A percentile compares a stretch with the other conserved stretches of the same genome.
phyloP scores from a whole-genome alignment of 345 rosid genomes.

The Lepidium africanum region DNA sequence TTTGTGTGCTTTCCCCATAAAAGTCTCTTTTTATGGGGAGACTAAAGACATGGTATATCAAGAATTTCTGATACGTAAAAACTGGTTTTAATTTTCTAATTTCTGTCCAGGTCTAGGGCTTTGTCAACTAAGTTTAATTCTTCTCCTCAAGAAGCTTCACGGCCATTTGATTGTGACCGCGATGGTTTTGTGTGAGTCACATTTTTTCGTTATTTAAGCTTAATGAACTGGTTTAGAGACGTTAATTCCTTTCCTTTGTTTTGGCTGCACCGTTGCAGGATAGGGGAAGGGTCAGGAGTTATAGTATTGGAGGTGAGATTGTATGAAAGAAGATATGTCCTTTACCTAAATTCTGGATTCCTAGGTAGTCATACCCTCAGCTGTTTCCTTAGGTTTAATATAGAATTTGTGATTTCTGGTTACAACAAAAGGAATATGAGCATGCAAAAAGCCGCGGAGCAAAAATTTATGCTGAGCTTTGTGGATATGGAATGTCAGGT shows the following conservation, averaged over 20 bases:
- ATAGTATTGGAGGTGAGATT: conserved; percentile 82
- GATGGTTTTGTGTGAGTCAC: conserved; percentile 96
- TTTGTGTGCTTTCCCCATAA: not conserved
- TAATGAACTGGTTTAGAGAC: not conserved
- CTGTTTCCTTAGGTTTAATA: not conserved
- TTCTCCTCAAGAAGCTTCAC: conserved; percentile 77
- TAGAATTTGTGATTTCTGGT: not conserved
- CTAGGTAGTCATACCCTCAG: not conserved
- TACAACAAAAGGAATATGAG: conserved; percentile 63
- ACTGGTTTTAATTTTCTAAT: too few relatives aligned
- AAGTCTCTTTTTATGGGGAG: not conserved
- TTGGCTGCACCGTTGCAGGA: conserved; percentile 39
- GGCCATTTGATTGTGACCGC: conserved; percentile 85
- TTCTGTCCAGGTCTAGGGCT: conserved; percentile 66
- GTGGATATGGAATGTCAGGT: conserved; percentile 99
- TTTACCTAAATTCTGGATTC: not conserved
- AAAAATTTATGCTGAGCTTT: conserved; percentile 80
- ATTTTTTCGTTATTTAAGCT: not conserved
- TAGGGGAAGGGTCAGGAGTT: conserved; percentile 91
- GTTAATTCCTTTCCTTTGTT: conserved; percentile 8
- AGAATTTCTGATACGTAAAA: not conserved
- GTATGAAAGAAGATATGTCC: not conserved
- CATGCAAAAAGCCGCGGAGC: conserved; percentile 89
- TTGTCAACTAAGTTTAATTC: conserved; percentile 74
- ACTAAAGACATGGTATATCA: not conserved